These are phyloP conservation scores for Paxillus involutus DNA, from an alignment of 768 basidiomycete genomes.

Conservation along the genomic window DNA sequence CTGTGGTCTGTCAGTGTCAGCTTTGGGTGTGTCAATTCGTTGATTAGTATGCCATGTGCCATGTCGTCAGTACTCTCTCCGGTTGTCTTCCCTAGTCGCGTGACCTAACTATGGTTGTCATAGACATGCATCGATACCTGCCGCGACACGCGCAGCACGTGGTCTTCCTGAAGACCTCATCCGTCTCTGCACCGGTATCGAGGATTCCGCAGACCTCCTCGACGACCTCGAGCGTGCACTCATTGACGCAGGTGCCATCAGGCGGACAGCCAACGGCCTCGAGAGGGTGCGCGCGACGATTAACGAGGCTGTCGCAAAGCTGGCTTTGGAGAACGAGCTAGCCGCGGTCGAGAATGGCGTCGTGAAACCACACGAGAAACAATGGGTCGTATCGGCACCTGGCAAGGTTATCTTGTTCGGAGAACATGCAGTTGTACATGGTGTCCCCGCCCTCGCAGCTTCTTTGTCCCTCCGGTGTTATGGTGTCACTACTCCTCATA, in stretches of 20 bases:
- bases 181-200: conserved; percentile 96
- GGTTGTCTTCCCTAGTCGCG: neutral
- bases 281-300: conserved; percentile 50
- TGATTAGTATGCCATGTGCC: conserved; percentile 98
- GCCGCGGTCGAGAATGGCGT: conserved; percentile 3
- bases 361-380: conserved; percentile 36
- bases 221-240: conserved; percentile 95
- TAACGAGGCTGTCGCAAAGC: conserved; percentile 66
- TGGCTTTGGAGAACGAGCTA: conserved; percentile 40
- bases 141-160: conserved; percentile 91
- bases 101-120: neutral
- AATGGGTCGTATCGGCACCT: conserved; percentile 92
- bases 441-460: conserved; percentile 95
- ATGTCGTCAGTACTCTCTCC: conserved; percentile 82
- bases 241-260: conserved; percentile 87
- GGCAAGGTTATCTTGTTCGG: conserved; percentile 98
- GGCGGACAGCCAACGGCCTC: conserved; percentile 41
- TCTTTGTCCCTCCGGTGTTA: conserved; percentile 96
- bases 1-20: conserved; percentile 98
- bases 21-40: conserved; percentile 96
- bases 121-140: conserved; percentile 94
- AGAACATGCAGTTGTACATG: conserved; percentile 98
- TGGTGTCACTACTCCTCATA: conserved; percentile 73
- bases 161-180: conserved; percentile 99
- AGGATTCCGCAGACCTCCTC: conserved; percentile 88